Base-by-base conservation (phyloP, 2,329 filamentous ascomycete species). In the Tolypocladium guangdongense region DNA sequence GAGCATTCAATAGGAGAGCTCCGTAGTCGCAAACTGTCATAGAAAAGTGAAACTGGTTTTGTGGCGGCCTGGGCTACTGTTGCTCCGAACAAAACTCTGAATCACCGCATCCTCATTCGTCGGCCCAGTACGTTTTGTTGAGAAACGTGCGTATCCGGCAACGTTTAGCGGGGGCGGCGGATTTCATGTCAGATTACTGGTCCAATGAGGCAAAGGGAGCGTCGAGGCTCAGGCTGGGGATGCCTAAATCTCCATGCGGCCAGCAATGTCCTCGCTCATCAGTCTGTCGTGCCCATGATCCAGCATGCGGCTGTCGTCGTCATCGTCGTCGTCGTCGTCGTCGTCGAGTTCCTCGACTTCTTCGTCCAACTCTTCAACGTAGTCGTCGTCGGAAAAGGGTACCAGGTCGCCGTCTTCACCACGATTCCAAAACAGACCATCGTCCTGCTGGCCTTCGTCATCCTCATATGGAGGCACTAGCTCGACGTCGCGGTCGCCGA, bases 401-500 rank as follows among this genome's bases (percentile, higher is more conserved):
- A 81, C 77, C 14, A 81, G 71, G 53, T 81, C 80, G 45, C 79
- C 76, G 56, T 83, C 78, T 52, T 78, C 77, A 38, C 80, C 78
- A 2, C 79, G 75, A 54, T 82, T 81, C 76, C 78, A 83, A 51
- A 75, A 69, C 49, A 80, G 66, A 14, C 74, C 75, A 51, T 82
- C 78, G 54, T 76, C 72, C 46, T 74, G 70, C 7, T 70, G 65
- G 48, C 73, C 74, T 45, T 80, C 77, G 18, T 81, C 77, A 3
- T 70, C 68, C 22, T 71, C 69, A 27, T 74, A 72, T 4, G 67
- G 68, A 4, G 68, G 68, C 5, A 80, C 66, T 35, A 76, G 65
- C 60, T 76, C 73, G 7, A 75, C 78, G 51, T 78, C 71, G 51
- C 74, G 77, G 56, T 89, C 84, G 43, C 90, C 90, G 4, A 96